Percentiles rank a stretch among this genome's conserved stretches.
Conservation (phyloP, 306 rosid species). For the Arachis hypogaea region DNA sequence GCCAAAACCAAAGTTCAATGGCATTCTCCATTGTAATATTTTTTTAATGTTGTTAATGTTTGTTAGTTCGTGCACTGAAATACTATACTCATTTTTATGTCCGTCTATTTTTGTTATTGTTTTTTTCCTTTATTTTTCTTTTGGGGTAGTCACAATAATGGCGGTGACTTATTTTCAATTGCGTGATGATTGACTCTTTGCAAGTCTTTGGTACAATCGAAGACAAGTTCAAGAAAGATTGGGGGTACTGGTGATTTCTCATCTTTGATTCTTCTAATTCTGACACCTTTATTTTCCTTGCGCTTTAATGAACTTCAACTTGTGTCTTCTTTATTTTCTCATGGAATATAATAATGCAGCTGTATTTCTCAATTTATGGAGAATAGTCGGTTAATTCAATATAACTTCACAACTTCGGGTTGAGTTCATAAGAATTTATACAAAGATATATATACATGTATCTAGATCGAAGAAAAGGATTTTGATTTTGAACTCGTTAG, state of each 20-base stretch:
- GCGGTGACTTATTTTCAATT: conserved; percentile 14
- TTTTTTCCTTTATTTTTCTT: not conserved
- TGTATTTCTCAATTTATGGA: not conserved
- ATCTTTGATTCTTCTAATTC: conserved; percentile 3
- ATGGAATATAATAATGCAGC: not conserved
- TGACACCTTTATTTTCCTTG: not conserved
- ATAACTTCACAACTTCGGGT: not conserved
- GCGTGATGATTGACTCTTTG: not conserved
- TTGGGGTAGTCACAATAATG: not conserved
- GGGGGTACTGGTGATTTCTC: not conserved
- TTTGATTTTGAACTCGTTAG: too few species aligned
- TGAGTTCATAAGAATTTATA: too few species aligned
- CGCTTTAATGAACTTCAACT: not conserved
- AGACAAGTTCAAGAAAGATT: not conserved
- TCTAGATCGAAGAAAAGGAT: too few species aligned
- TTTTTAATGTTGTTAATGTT: not conserved
- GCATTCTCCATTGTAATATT: too few species aligned
- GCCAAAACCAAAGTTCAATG: not conserved
- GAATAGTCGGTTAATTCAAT: not conserved
- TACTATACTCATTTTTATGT: conserved; percentile 14
- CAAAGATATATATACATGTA: too few species aligned
- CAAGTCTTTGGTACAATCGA: conserved; percentile 28
- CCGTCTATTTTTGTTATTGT: not conserved
- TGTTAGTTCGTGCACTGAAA: conserved; percentile 14
- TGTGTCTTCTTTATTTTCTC: not conserved